These are phyloP conservation scores for Lasiosphaeris hirsuta DNA, from an alignment of 495 filamentous ascomycete species.

Conservation along the genomic window DNA sequence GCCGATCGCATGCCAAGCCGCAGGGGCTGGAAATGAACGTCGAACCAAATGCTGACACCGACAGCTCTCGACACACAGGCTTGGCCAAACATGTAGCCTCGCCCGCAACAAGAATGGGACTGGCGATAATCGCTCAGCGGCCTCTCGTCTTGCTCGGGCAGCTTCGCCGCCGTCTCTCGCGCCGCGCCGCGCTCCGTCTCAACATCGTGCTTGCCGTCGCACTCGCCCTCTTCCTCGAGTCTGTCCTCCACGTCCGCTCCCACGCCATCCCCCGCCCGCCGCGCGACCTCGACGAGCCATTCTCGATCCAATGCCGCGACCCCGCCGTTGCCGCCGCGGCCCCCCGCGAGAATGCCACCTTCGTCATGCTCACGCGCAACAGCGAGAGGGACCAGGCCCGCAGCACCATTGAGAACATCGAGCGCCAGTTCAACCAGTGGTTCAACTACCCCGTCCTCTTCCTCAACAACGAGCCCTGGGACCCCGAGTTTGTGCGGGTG, in stretches of 20 bases:
- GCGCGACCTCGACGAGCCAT: conserved; percentile 40
- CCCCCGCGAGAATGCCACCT: conserved; percentile 80
- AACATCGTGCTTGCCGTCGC: conserved; percentile 1
- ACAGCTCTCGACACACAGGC: too few species aligned
- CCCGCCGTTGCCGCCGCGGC: conserved; percentile 44
- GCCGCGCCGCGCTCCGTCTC: neutral
- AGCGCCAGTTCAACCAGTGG: conserved; percentile 95
- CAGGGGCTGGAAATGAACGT: too few species aligned
- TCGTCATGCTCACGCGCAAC: conserved; percentile 91
- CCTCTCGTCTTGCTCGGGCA: neutral
- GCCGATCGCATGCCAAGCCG: too few species aligned
- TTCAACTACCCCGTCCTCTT: conserved; percentile 96
- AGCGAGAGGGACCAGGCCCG: conserved; percentile 85
- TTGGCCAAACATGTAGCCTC: too few species aligned
- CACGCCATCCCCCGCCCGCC: conserved; percentile 29
- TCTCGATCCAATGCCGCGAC: conserved; percentile 39
- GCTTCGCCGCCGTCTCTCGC: neutral
- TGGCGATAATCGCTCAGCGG: too few species aligned
- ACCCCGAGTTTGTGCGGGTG: conserved; percentile 74
- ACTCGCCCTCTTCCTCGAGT: conserved; percentile 26
- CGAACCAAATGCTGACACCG: too few species aligned
- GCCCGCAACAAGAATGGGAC: too few species aligned
- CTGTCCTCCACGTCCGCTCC: conserved; percentile 23
- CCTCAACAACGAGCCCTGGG: conserved; percentile 84
- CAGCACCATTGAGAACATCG: conserved; percentile 84